Percentiles rank a stretch among this genome's conserved stretches.
Evolutionary conservation across 768 basidiomycete genomes (phyloP).

Genomic region (Boletus sp.): DNA sequence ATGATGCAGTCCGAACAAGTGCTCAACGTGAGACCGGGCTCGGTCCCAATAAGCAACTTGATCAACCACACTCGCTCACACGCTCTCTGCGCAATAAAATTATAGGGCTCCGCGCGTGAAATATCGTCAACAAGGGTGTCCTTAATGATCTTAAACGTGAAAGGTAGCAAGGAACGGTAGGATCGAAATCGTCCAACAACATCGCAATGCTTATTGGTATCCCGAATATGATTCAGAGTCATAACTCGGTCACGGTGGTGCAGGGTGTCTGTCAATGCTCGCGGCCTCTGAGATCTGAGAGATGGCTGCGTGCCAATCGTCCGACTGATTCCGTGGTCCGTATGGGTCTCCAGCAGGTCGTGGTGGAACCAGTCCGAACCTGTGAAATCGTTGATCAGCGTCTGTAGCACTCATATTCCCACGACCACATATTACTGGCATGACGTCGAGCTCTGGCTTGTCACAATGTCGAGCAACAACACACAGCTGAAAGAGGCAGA

Average conservation of each 20-base stretch:
- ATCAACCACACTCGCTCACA: too few relatives aligned
- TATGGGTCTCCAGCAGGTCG: too few relatives aligned
- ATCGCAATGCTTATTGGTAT: slow-evolving; percentile 38
- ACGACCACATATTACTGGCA: slow-evolving; percentile 18
- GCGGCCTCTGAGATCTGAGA: too few relatives aligned
- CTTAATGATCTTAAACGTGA: slow-evolving; percentile 10
- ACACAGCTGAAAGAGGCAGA: slow-evolving; percentile 48
- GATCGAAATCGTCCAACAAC: slow-evolving; percentile 8
- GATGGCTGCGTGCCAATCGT: too few relatives aligned
- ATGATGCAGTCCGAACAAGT: slow-evolving; percentile 5
- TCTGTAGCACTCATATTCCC: too few relatives aligned
- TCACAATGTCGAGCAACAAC: slow-evolving; percentile 26
- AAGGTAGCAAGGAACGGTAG: slow-evolving; percentile 2
- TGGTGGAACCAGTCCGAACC: too few relatives aligned
- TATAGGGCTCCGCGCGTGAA: slow-evolving; percentile 7
- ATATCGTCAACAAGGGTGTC: slow-evolving; percentile 11
- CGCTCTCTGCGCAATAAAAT: slow-evolving; percentile 3
- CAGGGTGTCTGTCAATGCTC: too few relatives aligned
- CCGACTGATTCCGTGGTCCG: too few relatives aligned
- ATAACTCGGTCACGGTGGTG: slow-evolving; percentile 53
- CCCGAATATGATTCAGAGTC: slow-evolving; percentile 53
- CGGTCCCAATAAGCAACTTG: slow-evolving; percentile 10
- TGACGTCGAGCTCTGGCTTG: neutral
- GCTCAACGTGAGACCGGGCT: slow-evolving; percentile 19
- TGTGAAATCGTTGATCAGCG: too few relatives aligned